Percentiles rank a stretch among this genome's conserved stretches.
These are phyloP conservation scores for Zanthoxylum bungeanum DNA, from an alignment of 345 rosid genomes.

Conservation along the genomic window DNA sequence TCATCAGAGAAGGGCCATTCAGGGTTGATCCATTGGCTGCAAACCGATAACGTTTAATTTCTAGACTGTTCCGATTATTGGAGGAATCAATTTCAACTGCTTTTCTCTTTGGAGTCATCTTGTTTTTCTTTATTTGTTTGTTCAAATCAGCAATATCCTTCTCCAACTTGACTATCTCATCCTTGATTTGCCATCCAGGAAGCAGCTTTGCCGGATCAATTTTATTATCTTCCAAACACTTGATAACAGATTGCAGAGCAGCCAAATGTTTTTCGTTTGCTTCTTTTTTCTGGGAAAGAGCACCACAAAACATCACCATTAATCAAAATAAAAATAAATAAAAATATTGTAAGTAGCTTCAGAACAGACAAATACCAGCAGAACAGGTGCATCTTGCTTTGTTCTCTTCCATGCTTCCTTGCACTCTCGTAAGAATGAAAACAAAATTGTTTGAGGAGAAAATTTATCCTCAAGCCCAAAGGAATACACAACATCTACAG, in stretches of 20 bases:
- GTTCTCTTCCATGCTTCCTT: constrained; percentile 46
- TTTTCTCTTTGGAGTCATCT: constrained; percentile 40
- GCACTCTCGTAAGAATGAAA: constrained; percentile 41
- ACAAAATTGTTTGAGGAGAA: constrained; percentile 50
- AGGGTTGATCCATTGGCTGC: constrained; percentile 31
- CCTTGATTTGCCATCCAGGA: constrained; percentile 55
- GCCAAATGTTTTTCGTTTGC: constrained; percentile 47
- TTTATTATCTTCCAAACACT: constrained; percentile 51
- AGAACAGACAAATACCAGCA: constrained; percentile 33
- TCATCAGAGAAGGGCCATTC: constrained; percentile 27
- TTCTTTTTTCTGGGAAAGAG: constrained; percentile 54
- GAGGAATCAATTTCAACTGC: constrained; percentile 32
- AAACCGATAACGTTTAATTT: constrained; percentile 44
- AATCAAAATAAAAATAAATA: not conserved
- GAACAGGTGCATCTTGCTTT: constrained; percentile 30
- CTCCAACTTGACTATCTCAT: constrained; percentile 45
- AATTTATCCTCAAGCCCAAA: constrained; percentile 60
- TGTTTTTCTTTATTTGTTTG: constrained; percentile 31
- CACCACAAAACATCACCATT: not conserved
- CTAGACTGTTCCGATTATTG: constrained; percentile 33
- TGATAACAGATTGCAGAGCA: constrained; percentile 43
- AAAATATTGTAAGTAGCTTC: not conserved
- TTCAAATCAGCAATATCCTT: constrained; percentile 44
- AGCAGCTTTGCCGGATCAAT: constrained; percentile 45
- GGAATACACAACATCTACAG: constrained; percentile 51